A percentile compares a stretch with the other conserved stretches of the same genome.
Conservation (phyloP, 805 yeast genomes). For the Metschnikowia peoriensis region DNA sequence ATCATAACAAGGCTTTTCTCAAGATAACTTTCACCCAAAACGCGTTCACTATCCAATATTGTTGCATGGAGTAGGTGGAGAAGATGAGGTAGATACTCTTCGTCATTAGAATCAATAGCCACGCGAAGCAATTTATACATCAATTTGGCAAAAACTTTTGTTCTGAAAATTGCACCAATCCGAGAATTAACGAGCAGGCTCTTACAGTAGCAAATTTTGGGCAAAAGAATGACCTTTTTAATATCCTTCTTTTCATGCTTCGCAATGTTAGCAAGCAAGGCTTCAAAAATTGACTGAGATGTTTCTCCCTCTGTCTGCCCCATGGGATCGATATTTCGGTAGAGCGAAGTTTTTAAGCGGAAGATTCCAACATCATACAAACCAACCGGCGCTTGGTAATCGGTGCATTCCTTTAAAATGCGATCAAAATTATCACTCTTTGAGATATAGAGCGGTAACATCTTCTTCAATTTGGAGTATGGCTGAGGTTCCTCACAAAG, state of each 20-base stretch:
- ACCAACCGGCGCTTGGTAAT: constrained; percentile 60
- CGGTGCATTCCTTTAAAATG: constrained; percentile 60
- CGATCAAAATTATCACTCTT: constrained; percentile 44
- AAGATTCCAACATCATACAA: constrained; percentile 61
- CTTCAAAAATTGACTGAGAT: constrained; percentile 50
- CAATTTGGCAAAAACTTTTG: constrained; percentile 53
- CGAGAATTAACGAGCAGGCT: constrained; percentile 33
- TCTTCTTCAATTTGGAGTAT: constrained; percentile 21
- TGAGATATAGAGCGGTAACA: constrained; percentile 20
- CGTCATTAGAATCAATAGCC: constrained; percentile 50
- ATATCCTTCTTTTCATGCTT: constrained; percentile 33
- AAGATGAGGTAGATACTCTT: constrained; percentile 55
- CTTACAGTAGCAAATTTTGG: constrained; percentile 35
- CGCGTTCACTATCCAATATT: constrained; percentile 46
- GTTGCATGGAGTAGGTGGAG: constrained; percentile 70
- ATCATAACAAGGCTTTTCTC: constrained; percentile 49
- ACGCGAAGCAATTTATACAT: constrained; percentile 56
- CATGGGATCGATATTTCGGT: constrained; percentile 56
- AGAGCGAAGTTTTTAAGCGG: constrained; percentile 57
- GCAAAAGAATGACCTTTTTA: constrained; percentile 48
- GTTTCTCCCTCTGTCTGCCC: constrained; percentile 36
- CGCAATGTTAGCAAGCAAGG: constrained; percentile 45
- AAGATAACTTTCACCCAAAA: constrained; percentile 39
- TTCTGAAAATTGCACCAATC: constrained; percentile 52
- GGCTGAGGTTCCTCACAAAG: constrained; percentile 48